Base-by-base conservation (phyloP, 192 early-diverging fungal species). In the Phlyctochytrium bullatum region DNA sequence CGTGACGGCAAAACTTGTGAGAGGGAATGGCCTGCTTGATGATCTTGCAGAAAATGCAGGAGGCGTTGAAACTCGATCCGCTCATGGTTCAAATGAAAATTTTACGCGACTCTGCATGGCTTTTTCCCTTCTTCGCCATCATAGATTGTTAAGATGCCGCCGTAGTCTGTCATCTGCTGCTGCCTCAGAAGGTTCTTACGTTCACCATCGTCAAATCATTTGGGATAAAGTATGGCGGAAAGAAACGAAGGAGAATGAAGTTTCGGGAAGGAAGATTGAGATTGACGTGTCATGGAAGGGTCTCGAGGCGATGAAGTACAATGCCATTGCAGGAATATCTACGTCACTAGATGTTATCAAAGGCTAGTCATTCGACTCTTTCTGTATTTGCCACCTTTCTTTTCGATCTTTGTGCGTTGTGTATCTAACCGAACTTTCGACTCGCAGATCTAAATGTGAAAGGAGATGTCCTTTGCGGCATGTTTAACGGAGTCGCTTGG, bases 11-110 rank as follows among this genome's bases (percentile, higher is more conserved):
- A 24, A 95, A 66, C 70, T 93, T 89, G 67, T 87, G 79, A 25
- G 90, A 91, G 35, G 93, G 93, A 59, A 95, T 94, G 61, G 89
- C 87, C 53, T 92, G 89, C 80, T 86, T 62, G 36, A 71, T 66
- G 58, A 98, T 95, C 78, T 91, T 93, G 84, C 95, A 98, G 67
- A 98, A 98, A 64, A 96, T 71, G 80, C 95, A 98, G 71, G 88
- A 82, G 60, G 83, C 76, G 47, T 83, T 63, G 25, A 68, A 47
- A 47, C 10, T 14, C 40, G n/a, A n/a, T n/a, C n/a, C n/a, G n/a
- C n/a, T n/a, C n/a, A n/a, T n/a, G n/a, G n/a, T n/a, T n/a, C n/a
- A n/a, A n/a, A n/a, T n/a, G n/a, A n/a, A n/a, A n/a, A n/a, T n/a
- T n/a, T n/a, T n/a, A n/a, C n/a, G n/a, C n/a, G n/a, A n/a, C n/a